Conservation (phyloP, 345 rosid species). For the Eucalyptus erythrocorys region DNA sequence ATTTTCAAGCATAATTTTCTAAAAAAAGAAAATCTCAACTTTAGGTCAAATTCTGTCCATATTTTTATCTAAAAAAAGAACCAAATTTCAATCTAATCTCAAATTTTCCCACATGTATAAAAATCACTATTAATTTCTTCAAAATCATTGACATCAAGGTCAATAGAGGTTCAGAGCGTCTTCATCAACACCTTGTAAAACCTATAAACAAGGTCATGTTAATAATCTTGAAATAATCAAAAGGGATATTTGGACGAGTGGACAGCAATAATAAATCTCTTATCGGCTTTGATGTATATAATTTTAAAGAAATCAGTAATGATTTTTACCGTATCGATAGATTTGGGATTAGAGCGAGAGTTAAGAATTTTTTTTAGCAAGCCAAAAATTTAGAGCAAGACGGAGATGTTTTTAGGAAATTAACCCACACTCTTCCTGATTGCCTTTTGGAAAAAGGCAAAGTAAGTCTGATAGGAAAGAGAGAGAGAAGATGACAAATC, state of each 20-base stretch:
- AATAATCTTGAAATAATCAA: background rate
- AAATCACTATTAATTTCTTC: background rate
- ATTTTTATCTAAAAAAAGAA: no score
- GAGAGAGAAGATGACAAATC: no score
- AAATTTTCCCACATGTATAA: no score
- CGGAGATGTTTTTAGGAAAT: background rate
- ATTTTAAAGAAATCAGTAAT: background rate
- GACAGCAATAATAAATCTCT: no score
- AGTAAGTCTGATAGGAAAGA: background rate
- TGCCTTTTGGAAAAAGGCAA: background rate
- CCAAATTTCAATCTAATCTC: no score
- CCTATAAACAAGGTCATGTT: background rate
- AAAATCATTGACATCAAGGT: background rate
- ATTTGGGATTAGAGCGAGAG: no score
- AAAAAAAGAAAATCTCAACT: no score
- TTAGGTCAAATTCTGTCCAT: no score
- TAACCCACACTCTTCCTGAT: background rate
- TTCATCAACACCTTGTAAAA: no score
- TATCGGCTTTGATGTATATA: background rate
- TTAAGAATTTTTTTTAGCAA: no score
- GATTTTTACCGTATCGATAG: fast-evolving
- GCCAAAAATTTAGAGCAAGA: background rate
- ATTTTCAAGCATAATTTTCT: no score
- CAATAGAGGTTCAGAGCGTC: no score
- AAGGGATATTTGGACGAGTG: background rate